Evolutionary conservation across 148 eudicot genomes (phyloP), one percentile per base, ranked within the genome.

Genomic region (Tetragonia tetragonoides): DNA sequence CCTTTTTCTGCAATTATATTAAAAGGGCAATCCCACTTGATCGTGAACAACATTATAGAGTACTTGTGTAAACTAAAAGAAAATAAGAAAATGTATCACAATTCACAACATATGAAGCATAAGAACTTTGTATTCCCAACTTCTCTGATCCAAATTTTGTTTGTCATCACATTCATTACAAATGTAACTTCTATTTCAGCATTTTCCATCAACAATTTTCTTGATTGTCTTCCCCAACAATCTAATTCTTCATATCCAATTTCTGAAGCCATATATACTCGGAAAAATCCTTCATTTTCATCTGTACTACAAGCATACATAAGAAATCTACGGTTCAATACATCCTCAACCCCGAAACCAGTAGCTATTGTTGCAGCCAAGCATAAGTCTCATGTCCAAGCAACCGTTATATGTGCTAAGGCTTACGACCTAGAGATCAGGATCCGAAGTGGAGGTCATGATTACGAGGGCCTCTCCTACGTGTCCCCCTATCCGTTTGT

Each of bases 371-470:
- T 87, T 11, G 72, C 87, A 17, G 77, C 89, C n/a, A 49, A 68
- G 37, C 77, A 83, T 38, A 62, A 70, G 66, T 80, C 85, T 42
- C 87, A 87, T 49, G 83, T 85, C 75, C 85, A 83, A 80, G 81
- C 84, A 8, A 72, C 85, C 2, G 79, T 87, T 34, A 6, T 81
- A 3, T 86, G 88, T 75, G 86, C 86, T 28, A 77, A 69, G 65
- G 75, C 17, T 34, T 59, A 66, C 7, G 84, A 84, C 8, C 16
- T 83, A 39, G 84, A 83, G 69, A 57, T 86, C 56, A 86, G 83
- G 78, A 75, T 83, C 38, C 79, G 88, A 34, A 86, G 88, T 76
- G 86, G 86, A 10, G 85, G 86, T 10, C 83, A 84, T 38, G 86
- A 83, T 67, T 83, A 28, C 1, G 86, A 83, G 65, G 85, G 85